A percentile compares a stretch with the other conserved stretches of the same genome.
Conservation (phyloP, 1,139 yeast species). For the Eremothecium coryli region DNA sequence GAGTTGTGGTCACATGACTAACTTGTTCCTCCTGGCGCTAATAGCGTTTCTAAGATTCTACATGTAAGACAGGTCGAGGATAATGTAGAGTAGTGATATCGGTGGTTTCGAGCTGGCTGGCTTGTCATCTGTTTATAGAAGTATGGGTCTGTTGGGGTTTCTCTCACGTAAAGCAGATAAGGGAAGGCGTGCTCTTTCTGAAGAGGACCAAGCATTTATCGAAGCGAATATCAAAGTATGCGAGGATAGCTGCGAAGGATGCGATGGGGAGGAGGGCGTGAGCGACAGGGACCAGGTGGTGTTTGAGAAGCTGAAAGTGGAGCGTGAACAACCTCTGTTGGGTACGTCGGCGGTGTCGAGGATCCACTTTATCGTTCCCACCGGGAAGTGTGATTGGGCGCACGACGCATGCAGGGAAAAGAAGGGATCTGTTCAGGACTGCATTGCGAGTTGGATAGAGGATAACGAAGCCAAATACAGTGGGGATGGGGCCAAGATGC, state of each 20-base stretch:
- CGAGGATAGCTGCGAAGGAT: conserved; percentile 7
- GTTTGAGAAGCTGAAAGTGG: conserved; percentile 37
- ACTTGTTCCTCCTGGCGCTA: too few species aligned
- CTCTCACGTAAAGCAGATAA: too few species aligned
- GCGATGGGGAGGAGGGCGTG: conserved; percentile 9
- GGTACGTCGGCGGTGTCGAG: conserved; percentile 62
- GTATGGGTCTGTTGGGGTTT: too few species aligned
- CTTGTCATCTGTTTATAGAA: too few species aligned
- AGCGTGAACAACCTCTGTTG: conserved; percentile 49
- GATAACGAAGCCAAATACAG: conserved; percentile 20
- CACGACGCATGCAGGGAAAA: conserved; percentile 57
- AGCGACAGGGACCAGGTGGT: conserved; percentile 15
- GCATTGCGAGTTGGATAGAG: conserved; percentile 42
- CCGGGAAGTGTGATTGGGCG: conserved; percentile 79
- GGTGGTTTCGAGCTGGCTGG: too few species aligned
- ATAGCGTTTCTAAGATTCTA: too few species aligned
- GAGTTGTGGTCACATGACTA: too few species aligned
- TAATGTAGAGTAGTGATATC: too few species aligned
- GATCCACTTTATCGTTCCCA: conserved; percentile 67
- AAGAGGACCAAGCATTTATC: neutral
- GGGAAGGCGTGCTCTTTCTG: too few species aligned
- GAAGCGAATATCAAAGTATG: conserved; percentile 9
- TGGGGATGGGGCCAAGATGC: conserved; percentile 33
- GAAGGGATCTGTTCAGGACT: conserved; percentile 42
- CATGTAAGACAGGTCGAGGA: too few species aligned